Base-by-base conservation (phyloP, 768 basidiomycete genomes). In the Cantharellus cinnabarinus region DNA sequence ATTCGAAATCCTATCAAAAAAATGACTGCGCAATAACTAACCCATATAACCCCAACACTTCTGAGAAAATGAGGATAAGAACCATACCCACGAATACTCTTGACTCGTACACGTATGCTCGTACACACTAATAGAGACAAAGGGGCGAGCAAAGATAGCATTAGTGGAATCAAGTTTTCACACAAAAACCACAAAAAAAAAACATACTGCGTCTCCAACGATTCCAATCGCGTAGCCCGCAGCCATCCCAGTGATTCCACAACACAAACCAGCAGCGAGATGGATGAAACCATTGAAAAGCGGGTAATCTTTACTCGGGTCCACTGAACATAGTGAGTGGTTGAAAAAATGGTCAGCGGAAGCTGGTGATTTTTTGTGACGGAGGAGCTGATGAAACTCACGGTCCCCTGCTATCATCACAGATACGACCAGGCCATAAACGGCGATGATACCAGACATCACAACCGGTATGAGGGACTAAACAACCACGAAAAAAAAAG, bases 361-460 rank as follows among this genome's bases (percentile, higher is more conserved):
- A 48, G 10, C 44, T 3, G 42, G 37, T 14, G 35, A 39, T n/a
- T 56, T 4, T 20, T 61, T 59, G 62, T 58, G 44, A 29, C 29
- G 44, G 44, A 72, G 58, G 88, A 88, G 15, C 85, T 77, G 62
- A 95, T 95, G 59, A 98, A 37, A 54, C 52, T 10, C 38, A 54
- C 52, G 7, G 7, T 37, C 52, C 7, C 10, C 52, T 10, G 52
- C 52, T 10, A 54, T 54, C 35, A 54, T 78, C 39, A 97, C 93
- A 2, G 89, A 87, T 10, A 97, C 93, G 4, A 98, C 94, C 48
- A 98, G 77, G 4, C 93, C 93, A 67, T 97, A 98, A 42, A 98
- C 93, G 39, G 93, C 91, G 64, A 95, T 93, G 70, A 95, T 95
- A 72, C 93, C 91, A 60, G 89, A 87, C 91, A 97, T 95, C 70